Percentiles rank a stretch among this genome's conserved stretches.
These are phyloP conservation scores for Rhinocladiella similis DNA, from an alignment of 2,329 filamentous ascomycete genomes.

Conservation along the genomic window DNA sequence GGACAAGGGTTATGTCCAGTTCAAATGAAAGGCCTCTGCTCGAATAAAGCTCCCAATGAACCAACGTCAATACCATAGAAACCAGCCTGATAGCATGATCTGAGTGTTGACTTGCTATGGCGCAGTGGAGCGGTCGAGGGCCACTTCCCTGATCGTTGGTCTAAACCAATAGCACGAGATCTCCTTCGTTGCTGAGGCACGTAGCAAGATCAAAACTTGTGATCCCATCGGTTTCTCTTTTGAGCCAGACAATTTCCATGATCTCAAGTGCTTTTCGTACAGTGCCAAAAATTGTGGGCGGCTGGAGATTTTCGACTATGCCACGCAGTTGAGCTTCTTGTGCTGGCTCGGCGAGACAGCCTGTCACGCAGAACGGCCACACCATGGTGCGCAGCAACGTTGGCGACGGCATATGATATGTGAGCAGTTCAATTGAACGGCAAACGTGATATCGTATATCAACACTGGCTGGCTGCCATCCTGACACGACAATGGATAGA, in stretches of 20 bases:
- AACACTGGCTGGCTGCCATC: constrained; percentile 8
- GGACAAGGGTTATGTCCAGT: constrained; percentile 17
- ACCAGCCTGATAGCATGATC: too few relatives aligned
- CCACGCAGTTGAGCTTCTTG: constrained; percentile 28
- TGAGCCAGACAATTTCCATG: constrained; percentile 39
- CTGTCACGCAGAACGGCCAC: constrained; percentile 37
- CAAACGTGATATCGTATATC: constrained; percentile 7
- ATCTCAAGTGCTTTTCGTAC: constrained; percentile 35
- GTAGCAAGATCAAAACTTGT: background rate
- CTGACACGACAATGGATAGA: constrained; percentile 9
- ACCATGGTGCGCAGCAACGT: constrained; percentile 33
- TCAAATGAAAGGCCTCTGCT: constrained; percentile 3
- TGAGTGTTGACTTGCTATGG: too few relatives aligned
- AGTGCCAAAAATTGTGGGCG: constrained; percentile 30
- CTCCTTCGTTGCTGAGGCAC: background rate
- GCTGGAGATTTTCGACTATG: constrained; percentile 27
- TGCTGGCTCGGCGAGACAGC: constrained; percentile 29
- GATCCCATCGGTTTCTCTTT: background rate
- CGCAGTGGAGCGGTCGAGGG: too few relatives aligned
- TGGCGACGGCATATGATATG: constrained; percentile 7
- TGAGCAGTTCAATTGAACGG: constrained; percentile 3
- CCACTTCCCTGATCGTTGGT: background rate
- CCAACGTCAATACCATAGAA: background rate
- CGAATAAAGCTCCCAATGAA: background rate
- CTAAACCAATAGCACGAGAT: background rate